Conservation (phyloP, 2,329 filamentous ascomycete genomes). For the Colletotrichum lindemuthianum region DNA sequence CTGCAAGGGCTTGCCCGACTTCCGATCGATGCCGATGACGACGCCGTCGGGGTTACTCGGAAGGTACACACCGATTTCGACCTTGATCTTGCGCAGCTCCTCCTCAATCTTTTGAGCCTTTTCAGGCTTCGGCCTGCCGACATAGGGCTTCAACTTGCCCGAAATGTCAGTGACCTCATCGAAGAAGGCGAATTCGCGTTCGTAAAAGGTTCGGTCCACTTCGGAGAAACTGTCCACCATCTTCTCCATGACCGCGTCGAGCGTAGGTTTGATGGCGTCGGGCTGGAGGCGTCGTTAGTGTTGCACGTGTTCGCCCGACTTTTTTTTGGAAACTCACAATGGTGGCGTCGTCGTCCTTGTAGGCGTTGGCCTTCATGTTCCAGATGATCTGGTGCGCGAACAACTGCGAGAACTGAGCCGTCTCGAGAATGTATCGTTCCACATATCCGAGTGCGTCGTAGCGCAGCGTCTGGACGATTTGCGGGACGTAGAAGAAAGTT, state of each 20-base stretch:
- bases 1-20: slow-evolving; percentile 96
- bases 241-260: slow-evolving; percentile 88
- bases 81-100: slow-evolving; percentile 95
- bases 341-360: slow-evolving; percentile 93
- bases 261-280: slow-evolving; percentile 90
- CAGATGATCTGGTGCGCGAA: slow-evolving; percentile 99
- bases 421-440: slow-evolving; percentile 95
- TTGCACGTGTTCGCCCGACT: slow-evolving; percentile 7
- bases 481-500: slow-evolving; percentile 98
- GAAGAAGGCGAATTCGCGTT: slow-evolving; percentile 97
- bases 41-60: slow-evolving; percentile 97
- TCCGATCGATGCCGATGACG: slow-evolving; percentile 97
- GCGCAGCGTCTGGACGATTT: slow-evolving; percentile 94
- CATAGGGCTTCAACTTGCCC: slow-evolving; percentile 92
- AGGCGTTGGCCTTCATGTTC: slow-evolving; percentile 99
- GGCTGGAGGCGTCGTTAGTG: slow-evolving; percentile 61
- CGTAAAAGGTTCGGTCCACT: slow-evolving; percentile 86
- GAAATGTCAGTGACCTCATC: slow-evolving; percentile 96
- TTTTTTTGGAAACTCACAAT: slow-evolving; percentile 67
- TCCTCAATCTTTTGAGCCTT: slow-evolving; percentile 99
- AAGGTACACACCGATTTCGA: slow-evolving; percentile 96
- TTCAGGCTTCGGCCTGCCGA: slow-evolving; percentile 91
- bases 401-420: slow-evolving; percentile 95
- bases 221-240: slow-evolving; percentile 84
- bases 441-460: slow-evolving; percentile 96